phyloP scores from a whole-genome alignment of 2,329 filamentous ascomycete genomes.

The Calonectria henricotiae region DNA sequence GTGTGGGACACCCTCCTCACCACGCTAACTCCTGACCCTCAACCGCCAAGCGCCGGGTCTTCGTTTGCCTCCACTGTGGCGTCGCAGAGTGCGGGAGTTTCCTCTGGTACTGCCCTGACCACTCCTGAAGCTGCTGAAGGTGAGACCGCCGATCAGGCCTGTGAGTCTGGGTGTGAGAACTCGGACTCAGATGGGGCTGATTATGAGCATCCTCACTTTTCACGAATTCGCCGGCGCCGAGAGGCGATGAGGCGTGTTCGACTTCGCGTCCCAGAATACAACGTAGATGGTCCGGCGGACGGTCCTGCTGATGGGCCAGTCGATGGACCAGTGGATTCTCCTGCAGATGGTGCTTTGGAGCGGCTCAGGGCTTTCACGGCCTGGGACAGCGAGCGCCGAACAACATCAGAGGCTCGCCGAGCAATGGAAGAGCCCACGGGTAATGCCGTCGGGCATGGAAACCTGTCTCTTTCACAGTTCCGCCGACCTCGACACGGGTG shows the following conservation, averaged over 20 bases:
- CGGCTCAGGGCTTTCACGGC: slow-evolving; percentile 33
- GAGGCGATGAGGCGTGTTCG: slow-evolving; percentile 40
- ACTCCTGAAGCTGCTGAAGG: slow-evolving; percentile 59
- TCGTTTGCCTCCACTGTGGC: slow-evolving; percentile 80
- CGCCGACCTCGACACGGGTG: slow-evolving; percentile 44
- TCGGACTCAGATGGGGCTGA: slow-evolving; percentile 71
- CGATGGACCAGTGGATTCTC: slow-evolving; percentile 6
- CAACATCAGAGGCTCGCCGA: slow-evolving; percentile 16
- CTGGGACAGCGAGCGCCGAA: slow-evolving; percentile 10
- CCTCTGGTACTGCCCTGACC: slow-evolving; percentile 62
- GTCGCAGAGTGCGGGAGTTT: slow-evolving; percentile 63
- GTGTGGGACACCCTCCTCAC: slow-evolving; percentile 87
- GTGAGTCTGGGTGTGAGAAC: slow-evolving; percentile 71
- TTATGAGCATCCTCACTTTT: slow-evolving; percentile 54
- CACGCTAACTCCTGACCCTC: slow-evolving; percentile 86
- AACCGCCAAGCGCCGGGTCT: slow-evolving; percentile 84
- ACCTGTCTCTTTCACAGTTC: slow-evolving; percentile 27
- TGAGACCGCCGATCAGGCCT: slow-evolving; percentile 60
- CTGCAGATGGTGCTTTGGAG: slow-evolving; percentile 26
- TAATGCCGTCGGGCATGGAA: slow-evolving; percentile 19
- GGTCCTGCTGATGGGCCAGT: slow-evolving; percentile 28
- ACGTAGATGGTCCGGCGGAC: slow-evolving; percentile 41
- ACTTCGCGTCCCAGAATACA: slow-evolving; percentile 43
- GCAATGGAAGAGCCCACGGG: slow-evolving; percentile 14
- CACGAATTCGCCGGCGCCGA: slow-evolving; percentile 41